A percentile compares a stretch with the other conserved stretches of the same genome.
Evolutionary conservation across 1,284 basidiomycete species (phyloP).

Genomic region (Marasmius fiardii): DNA sequence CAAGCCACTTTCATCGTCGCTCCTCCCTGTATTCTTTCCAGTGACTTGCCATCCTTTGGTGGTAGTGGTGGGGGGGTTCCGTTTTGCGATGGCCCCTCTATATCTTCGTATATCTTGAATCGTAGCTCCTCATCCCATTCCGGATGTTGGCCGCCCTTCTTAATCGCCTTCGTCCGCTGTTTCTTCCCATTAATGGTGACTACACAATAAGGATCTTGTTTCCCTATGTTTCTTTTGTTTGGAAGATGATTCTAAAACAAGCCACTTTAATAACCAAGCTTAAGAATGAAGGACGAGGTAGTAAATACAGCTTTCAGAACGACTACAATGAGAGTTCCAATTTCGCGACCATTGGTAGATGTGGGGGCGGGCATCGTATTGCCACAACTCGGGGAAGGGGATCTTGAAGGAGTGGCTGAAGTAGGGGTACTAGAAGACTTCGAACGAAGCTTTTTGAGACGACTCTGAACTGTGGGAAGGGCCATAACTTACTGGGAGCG

Average conservation of each 20-base stretch:
- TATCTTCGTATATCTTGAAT: constrained; percentile 77
- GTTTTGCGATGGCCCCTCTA: constrained; percentile 21
- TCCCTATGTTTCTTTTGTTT: constrained; percentile 93
- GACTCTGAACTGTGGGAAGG: constrained; percentile 2
- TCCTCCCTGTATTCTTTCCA: constrained; percentile 67
- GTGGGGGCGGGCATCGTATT: constrained; percentile 49
- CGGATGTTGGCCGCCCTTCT: constrained; percentile 95
- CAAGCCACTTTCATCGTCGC: constrained; percentile 81
- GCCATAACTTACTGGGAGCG: not conserved
- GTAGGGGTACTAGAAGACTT: constrained; percentile 4
- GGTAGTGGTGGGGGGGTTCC: constrained; percentile 60
- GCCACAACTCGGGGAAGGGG: not conserved
- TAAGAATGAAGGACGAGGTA: constrained; percentile 17
- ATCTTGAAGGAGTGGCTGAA: not conserved
- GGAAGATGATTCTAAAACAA: constrained; percentile 78
- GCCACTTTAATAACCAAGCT: constrained; percentile 15
- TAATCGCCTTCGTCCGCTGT: constrained; percentile 86
- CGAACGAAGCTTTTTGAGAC: not conserved
- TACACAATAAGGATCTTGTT: constrained; percentile 95
- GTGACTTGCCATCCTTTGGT: constrained; percentile 47
- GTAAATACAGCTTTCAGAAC: constrained; percentile 89
- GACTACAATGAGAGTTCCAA: constrained; percentile 94
- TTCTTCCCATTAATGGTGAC: constrained; percentile 79
- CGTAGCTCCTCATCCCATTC: constrained; percentile 99
- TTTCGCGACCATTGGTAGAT: constrained; percentile 44